These are phyloP conservation scores for Cryomyces minteri DNA, from an alignment of 495 filamentous ascomycete genomes.

Conservation along the genomic window DNA sequence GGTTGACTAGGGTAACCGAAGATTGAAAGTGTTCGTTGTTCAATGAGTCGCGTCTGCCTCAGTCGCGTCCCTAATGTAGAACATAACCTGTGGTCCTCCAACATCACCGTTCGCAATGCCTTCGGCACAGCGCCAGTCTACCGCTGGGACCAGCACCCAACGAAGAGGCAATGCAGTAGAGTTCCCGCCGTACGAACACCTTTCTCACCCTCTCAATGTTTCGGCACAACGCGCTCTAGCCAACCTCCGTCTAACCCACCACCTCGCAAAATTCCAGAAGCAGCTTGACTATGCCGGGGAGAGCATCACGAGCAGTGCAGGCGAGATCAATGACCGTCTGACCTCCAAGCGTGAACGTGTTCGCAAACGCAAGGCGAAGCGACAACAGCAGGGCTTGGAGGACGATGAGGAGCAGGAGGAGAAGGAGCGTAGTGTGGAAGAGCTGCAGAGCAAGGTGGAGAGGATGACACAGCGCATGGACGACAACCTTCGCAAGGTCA, in stretches of 20 bases:
- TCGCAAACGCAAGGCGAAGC: constrained; percentile 3
- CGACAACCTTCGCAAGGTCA: constrained; percentile 17
- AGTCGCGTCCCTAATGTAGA: too few species aligned
- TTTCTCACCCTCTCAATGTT: constrained; percentile 14
- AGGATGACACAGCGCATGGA: constrained; percentile 20
- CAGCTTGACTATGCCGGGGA: constrained; percentile 10
- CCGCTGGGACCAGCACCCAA: too few species aligned
- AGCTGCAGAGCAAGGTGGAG: constrained; percentile 13
- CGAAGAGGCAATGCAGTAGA: not conserved
- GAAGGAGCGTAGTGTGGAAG: constrained; percentile 5
- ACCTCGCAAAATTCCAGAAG: constrained; percentile 6
- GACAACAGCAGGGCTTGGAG: constrained; percentile 4
- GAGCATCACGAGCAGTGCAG: constrained; percentile 7
- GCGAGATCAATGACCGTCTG: constrained; percentile 17
- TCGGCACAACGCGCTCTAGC: constrained; percentile 13
- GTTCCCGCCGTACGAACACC: constrained; percentile 18
- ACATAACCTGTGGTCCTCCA: too few species aligned
- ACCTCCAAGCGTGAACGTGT: not conserved
- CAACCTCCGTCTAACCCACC: not conserved
- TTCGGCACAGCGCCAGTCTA: too few species aligned
- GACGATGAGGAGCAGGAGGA: constrained; percentile 6
- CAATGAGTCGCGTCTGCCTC: too few species aligned
- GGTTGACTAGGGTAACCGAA: too few species aligned
- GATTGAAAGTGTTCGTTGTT: too few species aligned
- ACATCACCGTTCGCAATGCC: too few species aligned